Percentiles rank a stretch among this genome's conserved stretches.
Evolutionary conservation across 371 early-diverging fungal genomes (phyloP).

Genomic region (Mucor ambiguus): DNA sequence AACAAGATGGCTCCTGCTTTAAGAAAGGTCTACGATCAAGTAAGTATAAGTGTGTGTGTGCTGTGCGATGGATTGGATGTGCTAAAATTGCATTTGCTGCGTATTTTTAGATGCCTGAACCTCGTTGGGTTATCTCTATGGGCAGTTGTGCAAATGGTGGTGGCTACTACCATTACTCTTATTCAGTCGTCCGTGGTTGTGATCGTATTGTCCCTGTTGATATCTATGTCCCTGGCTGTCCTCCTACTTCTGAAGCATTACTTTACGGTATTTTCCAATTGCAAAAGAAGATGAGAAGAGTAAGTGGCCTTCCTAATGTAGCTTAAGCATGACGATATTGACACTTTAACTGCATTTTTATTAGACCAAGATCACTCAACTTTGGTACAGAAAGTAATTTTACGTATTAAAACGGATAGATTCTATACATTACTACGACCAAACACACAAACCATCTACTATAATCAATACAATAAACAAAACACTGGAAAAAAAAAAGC

Average conservation of each 20-base stretch:
- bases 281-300: slow-evolving; percentile 94
- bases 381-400: slow-evolving; percentile 60
- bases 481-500: background rate
- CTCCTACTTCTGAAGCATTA: slow-evolving; percentile 96
- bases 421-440: background rate
- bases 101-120: slow-evolving; percentile 87
- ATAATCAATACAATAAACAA: slow-evolving; percentile 4
- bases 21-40: slow-evolving; percentile 94
- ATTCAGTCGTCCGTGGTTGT: slow-evolving; percentile 94
- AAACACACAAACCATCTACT: background rate
- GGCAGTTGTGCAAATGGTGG: slow-evolving; percentile 99
- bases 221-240: slow-evolving; percentile 98
- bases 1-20: slow-evolving; percentile 99
- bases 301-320: slow-evolving; percentile 26
- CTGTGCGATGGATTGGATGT: background rate
- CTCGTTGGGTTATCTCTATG: slow-evolving; percentile 99
- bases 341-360: background rate
- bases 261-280: slow-evolving; percentile 97
- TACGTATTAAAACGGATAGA: slow-evolving; percentile 1
- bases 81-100: background rate
- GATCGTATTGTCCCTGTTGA: slow-evolving; percentile 97
- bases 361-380: slow-evolving; percentile 57
- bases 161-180: slow-evolving; percentile 98
- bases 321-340: background rate
- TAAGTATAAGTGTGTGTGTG: slow-evolving; percentile 23